Conservation (phyloP, 176 grass and related monocot genomes). For the Echinochloa phyllopogon region DNA sequence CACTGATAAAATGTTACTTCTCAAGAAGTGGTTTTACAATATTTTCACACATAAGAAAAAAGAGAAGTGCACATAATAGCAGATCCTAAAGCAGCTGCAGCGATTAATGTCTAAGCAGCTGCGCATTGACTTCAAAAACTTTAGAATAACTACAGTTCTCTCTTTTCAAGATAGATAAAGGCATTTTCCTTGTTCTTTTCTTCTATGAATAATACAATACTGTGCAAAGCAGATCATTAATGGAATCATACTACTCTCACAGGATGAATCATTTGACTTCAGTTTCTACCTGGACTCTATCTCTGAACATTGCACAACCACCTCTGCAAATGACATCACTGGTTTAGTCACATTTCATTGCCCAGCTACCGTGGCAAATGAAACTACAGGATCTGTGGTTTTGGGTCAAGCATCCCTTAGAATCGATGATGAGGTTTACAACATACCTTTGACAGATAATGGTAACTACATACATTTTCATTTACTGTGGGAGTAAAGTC, state of each 20-base stretch:
- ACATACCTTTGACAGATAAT: slow-evolving; percentile 1
- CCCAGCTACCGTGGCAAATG: not conserved
- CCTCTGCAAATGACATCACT: slow-evolving; percentile 11
- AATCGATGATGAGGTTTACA: slow-evolving; percentile 6
- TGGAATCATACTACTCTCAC: slow-evolving; percentile 18
- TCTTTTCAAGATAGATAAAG: not conserved
- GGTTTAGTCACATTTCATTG: slow-evolving; percentile 32
- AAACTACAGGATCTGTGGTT: slow-evolving; percentile 32
- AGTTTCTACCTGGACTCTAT: not conserved
- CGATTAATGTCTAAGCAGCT: not conserved
- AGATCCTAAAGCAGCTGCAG: not conserved
- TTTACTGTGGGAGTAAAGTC: no score
- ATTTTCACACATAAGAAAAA: not conserved
- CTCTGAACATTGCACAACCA: slow-evolving; percentile 8
- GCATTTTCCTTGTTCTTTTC: not conserved
- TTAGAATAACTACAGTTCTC: not conserved
- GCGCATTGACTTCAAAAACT: not conserved
- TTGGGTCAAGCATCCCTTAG: slow-evolving; percentile 21
- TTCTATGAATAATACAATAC: not conserved
- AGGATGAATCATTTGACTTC: slow-evolving; percentile 50
- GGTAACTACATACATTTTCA: slow-evolving; percentile 14
- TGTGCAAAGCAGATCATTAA: not conserved
- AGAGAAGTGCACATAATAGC: not conserved
- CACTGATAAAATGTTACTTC: not conserved
- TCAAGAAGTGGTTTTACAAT: not conserved